Evolutionary conservation across 371 early-diverging fungal genomes (phyloP).

Genomic region (Choanephora cucurbitarum): DNA sequence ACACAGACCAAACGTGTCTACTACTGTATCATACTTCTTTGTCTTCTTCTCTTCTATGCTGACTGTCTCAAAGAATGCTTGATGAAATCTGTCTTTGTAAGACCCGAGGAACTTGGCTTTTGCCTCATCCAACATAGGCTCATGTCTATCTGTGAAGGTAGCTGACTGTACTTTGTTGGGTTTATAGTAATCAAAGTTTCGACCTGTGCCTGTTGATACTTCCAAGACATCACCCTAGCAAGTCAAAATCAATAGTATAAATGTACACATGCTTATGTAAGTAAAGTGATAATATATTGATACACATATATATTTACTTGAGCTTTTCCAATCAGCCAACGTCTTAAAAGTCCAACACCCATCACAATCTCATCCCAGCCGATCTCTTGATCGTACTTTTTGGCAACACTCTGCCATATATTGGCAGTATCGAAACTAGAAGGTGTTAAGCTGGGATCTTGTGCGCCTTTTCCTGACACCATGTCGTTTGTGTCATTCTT

Average conservation of each 20-base stretch:
- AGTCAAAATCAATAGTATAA: too few relatives aligned
- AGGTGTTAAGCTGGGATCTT: constrained; percentile 28
- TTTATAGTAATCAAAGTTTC: constrained; percentile 67
- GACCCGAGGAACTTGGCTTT: constrained; percentile 38
- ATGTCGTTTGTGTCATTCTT: constrained; percentile 34
- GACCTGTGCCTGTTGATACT: constrained; percentile 72
- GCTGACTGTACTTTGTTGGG: constrained; percentile 37
- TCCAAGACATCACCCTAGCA: constrained; percentile 66
- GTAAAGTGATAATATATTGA: too few relatives aligned
- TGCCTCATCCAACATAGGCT: constrained; percentile 63
- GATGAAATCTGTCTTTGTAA: constrained; percentile 40
- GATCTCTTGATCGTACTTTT: constrained; percentile 63
- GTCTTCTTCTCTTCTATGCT: constrained; percentile 39
- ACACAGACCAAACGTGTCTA: constrained; percentile 85
- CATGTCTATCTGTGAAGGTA: constrained; percentile 62
- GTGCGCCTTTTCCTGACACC: constrained; percentile 7
- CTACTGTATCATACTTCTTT: constrained; percentile 67
- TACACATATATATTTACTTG: too few relatives aligned
- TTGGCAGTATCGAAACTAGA: constrained; percentile 42
- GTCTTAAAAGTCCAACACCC: constrained; percentile 60
- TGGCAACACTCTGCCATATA: constrained; percentile 55
- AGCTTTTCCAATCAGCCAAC: constrained; percentile 55
- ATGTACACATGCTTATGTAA: too few relatives aligned
- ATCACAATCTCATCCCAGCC: constrained; percentile 69
- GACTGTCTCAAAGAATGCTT: constrained; percentile 31